These are phyloP conservation scores for Neurospora sp. DNA, from an alignment of 495 filamentous ascomycete species.

Conservation along the genomic window DNA sequence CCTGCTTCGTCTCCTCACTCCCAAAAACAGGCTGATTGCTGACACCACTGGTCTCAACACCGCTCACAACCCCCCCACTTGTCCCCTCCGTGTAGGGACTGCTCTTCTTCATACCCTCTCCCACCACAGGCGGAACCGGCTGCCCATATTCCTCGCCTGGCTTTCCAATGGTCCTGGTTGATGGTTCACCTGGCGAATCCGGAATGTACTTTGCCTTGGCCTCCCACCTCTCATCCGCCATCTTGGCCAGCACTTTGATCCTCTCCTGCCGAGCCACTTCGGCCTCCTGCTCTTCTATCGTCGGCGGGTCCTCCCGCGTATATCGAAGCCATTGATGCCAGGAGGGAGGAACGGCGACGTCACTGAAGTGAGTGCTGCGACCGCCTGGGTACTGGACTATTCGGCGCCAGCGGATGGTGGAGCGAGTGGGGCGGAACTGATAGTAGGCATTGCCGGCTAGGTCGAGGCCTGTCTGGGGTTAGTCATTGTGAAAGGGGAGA, in stretches of 20 bases:
- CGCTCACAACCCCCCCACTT: not conserved
- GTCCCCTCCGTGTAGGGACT: not conserved
- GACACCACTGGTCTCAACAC: not conserved
- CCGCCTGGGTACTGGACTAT: constrained; percentile 55
- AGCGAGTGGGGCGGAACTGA: constrained; percentile 59
- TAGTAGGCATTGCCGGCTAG: constrained; percentile 87
- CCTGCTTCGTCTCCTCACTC: not conserved
- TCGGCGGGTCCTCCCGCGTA: constrained; percentile 59
- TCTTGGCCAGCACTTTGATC: constrained; percentile 62
- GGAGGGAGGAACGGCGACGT: constrained; percentile 55
- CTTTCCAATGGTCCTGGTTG: not conserved
- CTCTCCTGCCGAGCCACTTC: constrained; percentile 58
- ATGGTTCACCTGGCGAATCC: constrained; percentile 7
- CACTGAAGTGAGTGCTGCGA: constrained; percentile 50
- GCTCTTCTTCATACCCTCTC: not conserved
- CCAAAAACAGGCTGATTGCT: not conserved
- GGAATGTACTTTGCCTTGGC: constrained; percentile 46
- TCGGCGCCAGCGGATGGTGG: constrained; percentile 39
- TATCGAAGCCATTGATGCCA: constrained; percentile 98
- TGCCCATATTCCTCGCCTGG: not conserved
- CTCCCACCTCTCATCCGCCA: constrained; percentile 80
- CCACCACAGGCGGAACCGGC: not conserved
- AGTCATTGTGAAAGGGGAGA: not conserved
- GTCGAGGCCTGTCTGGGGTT: constrained; percentile 55
- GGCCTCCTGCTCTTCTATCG: constrained; percentile 59